phyloP scores from a whole-genome alignment of 805 yeast species.

The Candida broadrunensis region DNA sequence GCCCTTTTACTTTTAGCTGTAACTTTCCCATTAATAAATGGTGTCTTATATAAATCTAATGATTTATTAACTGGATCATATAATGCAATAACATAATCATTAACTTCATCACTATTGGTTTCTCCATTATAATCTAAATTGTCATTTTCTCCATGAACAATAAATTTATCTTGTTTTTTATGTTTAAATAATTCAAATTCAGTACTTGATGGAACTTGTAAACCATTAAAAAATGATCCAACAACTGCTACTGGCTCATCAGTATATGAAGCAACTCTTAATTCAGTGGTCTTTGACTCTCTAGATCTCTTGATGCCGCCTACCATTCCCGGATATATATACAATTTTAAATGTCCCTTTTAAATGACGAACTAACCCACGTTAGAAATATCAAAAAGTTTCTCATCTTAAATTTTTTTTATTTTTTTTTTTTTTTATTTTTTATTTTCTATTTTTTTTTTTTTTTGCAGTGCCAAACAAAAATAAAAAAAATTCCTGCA shows the following conservation, averaged over 20 bases:
- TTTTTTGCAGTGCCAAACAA: no score
- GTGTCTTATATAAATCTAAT: slow-evolving; percentile 61
- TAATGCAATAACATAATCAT: slow-evolving; percentile 69
- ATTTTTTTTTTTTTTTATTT: no score
- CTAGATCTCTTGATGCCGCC: not conserved
- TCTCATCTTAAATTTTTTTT: no score
- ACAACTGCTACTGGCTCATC: slow-evolving; percentile 51
- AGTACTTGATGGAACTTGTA: slow-evolving; percentile 56
- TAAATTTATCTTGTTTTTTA: slow-evolving; percentile 37
- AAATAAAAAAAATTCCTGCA: no score
- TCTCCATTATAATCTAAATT: slow-evolving; percentile 71
- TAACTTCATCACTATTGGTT: slow-evolving; percentile 27
- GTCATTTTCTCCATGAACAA: slow-evolving; percentile 74
- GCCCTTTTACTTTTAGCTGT: slow-evolving; percentile 58
- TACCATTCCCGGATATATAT: no score
- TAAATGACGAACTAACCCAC: no score
- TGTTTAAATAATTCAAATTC: slow-evolving; percentile 62
- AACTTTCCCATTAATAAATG: slow-evolving; percentile 61
- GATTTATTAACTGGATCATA: slow-evolving; percentile 66
- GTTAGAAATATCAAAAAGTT: no score
- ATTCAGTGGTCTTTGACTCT: slow-evolving; percentile 34
- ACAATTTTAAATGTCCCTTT: no score
- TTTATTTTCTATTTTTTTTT: no score
- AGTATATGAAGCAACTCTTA: slow-evolving; percentile 34
- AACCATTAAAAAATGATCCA: slow-evolving; percentile 80